phyloP scores from a whole-genome alignment of 2,329 filamentous ascomycete genomes.

The Aspergillus proliferans region DNA sequence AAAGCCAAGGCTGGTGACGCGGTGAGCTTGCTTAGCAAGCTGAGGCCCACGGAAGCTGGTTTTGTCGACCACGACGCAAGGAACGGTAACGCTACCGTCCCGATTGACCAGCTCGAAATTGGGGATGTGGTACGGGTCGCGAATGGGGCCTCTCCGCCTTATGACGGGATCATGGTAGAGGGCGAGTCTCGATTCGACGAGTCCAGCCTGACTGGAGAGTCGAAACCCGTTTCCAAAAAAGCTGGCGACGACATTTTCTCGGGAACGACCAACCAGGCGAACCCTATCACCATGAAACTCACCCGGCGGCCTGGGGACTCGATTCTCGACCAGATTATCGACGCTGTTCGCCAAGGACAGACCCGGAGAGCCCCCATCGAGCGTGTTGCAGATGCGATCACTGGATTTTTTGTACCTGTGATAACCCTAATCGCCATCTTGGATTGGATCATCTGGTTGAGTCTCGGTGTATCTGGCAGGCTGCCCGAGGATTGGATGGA shows the following conservation, averaged over 20 bases:
- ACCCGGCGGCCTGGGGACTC: conserved; percentile 40
- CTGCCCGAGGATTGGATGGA: conserved; percentile 47
- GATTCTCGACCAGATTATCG: conserved; percentile 46
- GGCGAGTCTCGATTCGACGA: conserved; percentile 73
- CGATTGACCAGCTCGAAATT: conserved; percentile 64
- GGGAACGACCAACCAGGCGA: conserved; percentile 43
- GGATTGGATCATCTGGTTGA: conserved; percentile 44
- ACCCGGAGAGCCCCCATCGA: conserved; percentile 45
- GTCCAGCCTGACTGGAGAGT: conserved; percentile 68
- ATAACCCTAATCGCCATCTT: conserved; percentile 44
- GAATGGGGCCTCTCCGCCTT: conserved; percentile 76
- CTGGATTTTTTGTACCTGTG: conserved; percentile 44
- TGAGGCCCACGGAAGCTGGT: conserved; percentile 70
- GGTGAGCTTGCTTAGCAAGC: conserved; percentile 68
- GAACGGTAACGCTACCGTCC: conserved; percentile 32
- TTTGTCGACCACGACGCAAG: conserved; percentile 45
- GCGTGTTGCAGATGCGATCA: conserved; percentile 42
- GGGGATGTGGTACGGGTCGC: conserved; percentile 69
- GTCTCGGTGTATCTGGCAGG: conserved; percentile 39
- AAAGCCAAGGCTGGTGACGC: conserved; percentile 87
- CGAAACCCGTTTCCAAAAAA: conserved; percentile 39
- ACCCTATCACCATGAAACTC: conserved; percentile 39
- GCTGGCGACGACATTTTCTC: conserved; percentile 39
- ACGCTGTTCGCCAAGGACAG: conserved; percentile 45
- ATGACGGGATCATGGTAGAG: conserved; percentile 61